A percentile compares a stretch with the other conserved stretches of the same genome.
These are phyloP conservation scores for Penicillium italicum DNA, from an alignment of 2,329 filamentous ascomycete genomes.

Conservation along the genomic window DNA sequence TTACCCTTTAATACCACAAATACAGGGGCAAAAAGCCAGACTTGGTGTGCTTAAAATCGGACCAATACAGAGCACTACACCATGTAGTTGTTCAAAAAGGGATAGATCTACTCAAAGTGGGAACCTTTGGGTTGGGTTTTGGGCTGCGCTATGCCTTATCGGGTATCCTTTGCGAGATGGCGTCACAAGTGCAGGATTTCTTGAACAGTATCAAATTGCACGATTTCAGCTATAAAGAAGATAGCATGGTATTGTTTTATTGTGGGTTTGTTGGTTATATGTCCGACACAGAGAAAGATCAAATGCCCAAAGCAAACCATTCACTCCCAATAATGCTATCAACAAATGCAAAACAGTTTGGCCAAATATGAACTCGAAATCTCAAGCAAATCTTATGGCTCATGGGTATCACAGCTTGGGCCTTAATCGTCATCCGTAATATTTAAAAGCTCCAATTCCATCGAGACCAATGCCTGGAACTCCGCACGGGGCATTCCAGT, in stretches of 20 bases:
- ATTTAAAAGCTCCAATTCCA: conserved; percentile 57
- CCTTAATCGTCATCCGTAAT: conserved; percentile 50
- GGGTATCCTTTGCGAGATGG: conserved; percentile 7
- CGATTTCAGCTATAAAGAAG: background rate
- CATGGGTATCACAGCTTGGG: conserved; percentile 22
- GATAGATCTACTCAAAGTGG: too few relatives aligned
- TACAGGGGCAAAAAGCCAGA: too few relatives aligned
- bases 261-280: background rate
- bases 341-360: conserved; percentile 4
- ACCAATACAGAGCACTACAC: too few relatives aligned
- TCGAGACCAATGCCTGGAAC: conserved; percentile 57
- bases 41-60: too few relatives aligned
- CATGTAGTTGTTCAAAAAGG: too few relatives aligned
- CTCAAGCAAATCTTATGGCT: conserved; percentile 14
- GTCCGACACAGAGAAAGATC: background rate
- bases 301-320: background rate
- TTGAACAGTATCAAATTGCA: background rate
- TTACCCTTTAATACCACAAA: too few relatives aligned
- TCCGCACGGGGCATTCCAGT: conserved; percentile 58
- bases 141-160: conserved; percentile 3
- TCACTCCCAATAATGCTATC: conserved; percentile 2
- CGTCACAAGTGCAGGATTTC: background rate
- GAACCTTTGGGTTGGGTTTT: background rate
- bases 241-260: background rate
- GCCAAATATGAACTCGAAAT: conserved; percentile 8